Evolutionary conservation across 371 early-diverging fungal genomes (phyloP).

Genomic region (Conidiobolus incongruus): DNA sequence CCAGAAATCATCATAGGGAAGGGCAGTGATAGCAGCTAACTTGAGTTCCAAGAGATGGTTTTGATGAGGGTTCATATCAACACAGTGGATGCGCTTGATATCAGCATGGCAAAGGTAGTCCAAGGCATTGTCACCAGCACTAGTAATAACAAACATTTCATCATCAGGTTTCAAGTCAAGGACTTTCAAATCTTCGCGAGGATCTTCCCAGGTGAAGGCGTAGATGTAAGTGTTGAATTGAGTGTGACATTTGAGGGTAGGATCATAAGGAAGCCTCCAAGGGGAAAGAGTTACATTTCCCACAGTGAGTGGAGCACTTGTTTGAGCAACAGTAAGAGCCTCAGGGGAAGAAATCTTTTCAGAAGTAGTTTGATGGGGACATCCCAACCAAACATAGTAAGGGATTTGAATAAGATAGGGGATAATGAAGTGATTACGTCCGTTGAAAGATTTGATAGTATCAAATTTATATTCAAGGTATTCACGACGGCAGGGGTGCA

Average conservation of each 20-base stretch:
- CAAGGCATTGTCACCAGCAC: slow-evolving; percentile 66
- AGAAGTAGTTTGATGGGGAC: slow-evolving; percentile 8
- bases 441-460: slow-evolving; percentile 45
- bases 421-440: slow-evolving; percentile 45
- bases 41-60: slow-evolving; percentile 70
- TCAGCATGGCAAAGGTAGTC: slow-evolving; percentile 51
- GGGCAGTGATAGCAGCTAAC: slow-evolving; percentile 32
- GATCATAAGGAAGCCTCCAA: slow-evolving; percentile 45
- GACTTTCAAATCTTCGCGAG: slow-evolving; percentile 43
- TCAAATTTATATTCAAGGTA: slow-evolving; percentile 65
- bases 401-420: slow-evolving; percentile 58
- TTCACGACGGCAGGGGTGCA: slow-evolving; percentile 53
- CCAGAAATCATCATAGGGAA: slow-evolving; percentile 50
- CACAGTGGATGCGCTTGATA: slow-evolving; percentile 47
- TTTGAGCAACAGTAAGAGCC: background rate
- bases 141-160: slow-evolving; percentile 58
- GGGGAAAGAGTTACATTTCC: slow-evolving; percentile 15
- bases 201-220: slow-evolving; percentile 79
- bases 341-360: background rate
- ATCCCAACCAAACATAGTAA: slow-evolving; percentile 66
- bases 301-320: too few relatives aligned
- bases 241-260: slow-evolving; percentile 29
- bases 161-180: slow-evolving; percentile 38
- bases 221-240: slow-evolving; percentile 68
- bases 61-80: slow-evolving; percentile 79